Conservation (phyloP, 345 rosid species). For the Eucalyptus decipiens region DNA sequence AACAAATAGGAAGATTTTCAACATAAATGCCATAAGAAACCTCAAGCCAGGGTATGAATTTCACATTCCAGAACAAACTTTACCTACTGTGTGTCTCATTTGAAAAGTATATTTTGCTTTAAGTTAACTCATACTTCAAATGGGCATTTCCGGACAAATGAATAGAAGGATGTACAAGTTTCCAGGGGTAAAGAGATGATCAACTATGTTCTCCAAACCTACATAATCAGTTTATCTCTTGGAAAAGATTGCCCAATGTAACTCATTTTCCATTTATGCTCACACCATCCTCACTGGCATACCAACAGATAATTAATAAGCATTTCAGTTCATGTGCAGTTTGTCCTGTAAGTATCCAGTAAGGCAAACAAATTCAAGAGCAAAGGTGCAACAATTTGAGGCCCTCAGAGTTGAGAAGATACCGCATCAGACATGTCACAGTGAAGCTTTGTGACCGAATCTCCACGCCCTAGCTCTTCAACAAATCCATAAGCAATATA, state of each 20-base stretch:
- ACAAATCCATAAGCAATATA: constrained; percentile 64
- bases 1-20: background rate
- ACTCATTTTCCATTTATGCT: background rate
- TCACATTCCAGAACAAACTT: background rate
- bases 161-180: background rate
- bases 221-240: background rate
- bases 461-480: constrained; percentile 75
- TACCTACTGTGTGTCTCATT: background rate
- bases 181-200: background rate
- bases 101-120: background rate
- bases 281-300: background rate
- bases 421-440: constrained; percentile 92
- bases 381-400: background rate
- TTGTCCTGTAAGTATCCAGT: background rate
- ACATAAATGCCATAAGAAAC: background rate
- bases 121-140: background rate
- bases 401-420: background rate
- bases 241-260: background rate
- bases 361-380: background rate
- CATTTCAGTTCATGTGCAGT: background rate
- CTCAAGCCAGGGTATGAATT: background rate
- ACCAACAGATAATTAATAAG: background rate
- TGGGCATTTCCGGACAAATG: background rate
- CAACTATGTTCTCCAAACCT: background rate
- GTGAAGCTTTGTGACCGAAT: constrained; percentile 86